These are phyloP conservation scores for Cryphonectria parasitica DNA, from an alignment of 2,329 filamentous ascomycete genomes.

Conservation along the genomic window DNA sequence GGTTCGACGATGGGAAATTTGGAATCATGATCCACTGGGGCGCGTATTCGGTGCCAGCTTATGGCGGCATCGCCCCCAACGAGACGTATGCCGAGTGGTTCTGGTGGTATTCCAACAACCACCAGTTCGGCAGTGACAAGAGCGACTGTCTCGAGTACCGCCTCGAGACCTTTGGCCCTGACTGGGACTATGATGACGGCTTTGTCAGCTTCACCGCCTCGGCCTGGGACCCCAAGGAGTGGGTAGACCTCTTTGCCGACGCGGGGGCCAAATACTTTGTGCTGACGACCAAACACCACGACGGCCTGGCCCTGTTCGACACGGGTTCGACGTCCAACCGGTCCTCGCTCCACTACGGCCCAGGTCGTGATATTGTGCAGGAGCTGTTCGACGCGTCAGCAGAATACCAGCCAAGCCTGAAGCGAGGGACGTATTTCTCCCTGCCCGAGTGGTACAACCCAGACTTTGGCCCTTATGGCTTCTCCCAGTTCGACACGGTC, in stretches of 20 bases:
- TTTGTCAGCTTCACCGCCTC: conserved; percentile 57
- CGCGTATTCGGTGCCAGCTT: conserved; percentile 27
- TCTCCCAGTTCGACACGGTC: conserved; percentile 38
- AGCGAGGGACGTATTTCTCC: conserved; percentile 52
- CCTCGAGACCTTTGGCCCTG: conserved; percentile 52
- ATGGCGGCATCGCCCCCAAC: conserved; percentile 26
- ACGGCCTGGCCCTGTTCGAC: conserved; percentile 52
- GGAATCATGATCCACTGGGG: conserved; percentile 30
- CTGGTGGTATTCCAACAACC: conserved; percentile 55
- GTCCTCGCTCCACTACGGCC: conserved; percentile 46
- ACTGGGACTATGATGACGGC: conserved; percentile 60
- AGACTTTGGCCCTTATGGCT: conserved; percentile 48
- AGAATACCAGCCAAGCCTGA: conserved; percentile 45
- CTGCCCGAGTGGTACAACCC: conserved; percentile 56
- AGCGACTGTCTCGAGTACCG: conserved; percentile 53
- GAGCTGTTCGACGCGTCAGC: conserved; percentile 50
- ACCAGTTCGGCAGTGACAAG: conserved; percentile 43
- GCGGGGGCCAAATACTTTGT: conserved; percentile 56
- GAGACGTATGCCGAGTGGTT: conserved; percentile 32
- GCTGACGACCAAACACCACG: conserved; percentile 51
- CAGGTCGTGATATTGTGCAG: conserved; percentile 44
- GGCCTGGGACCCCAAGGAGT: conserved; percentile 53
- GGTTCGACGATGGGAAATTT: conserved; percentile 29
- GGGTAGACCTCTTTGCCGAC: conserved; percentile 57
- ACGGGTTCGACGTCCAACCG: conserved; percentile 44